Evolutionary conservation across 202 grass and related monocot species (phyloP), one percentile per base, ranked within the genome.

Genomic region (Schoenoplectus tabernaemontani): DNA sequence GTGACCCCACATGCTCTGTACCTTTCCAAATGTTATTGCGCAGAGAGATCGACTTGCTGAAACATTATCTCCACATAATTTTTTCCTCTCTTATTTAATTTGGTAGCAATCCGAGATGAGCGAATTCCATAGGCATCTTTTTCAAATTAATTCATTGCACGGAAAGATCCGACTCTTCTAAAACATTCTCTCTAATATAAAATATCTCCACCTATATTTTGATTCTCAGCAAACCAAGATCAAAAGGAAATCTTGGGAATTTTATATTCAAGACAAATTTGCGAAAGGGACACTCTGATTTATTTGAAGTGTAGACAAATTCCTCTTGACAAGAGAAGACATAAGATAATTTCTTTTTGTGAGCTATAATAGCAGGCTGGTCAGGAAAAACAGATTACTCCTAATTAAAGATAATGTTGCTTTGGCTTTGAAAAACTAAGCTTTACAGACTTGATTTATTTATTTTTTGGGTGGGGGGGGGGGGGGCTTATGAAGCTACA

Each of bases 61-160:
- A 68, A 47, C 42, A 47, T 71, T 71, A 41, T 28, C 67, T 71
- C 67, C 41, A 47, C 41, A 28, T 71, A 46, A 10, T n/a, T 47
- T 71, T 70, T 47, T 72, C 68, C 3, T 3, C 42, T 32, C 23
- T 33, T 53, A 53, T 53, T 74, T 53, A 74, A 74, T 74, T 51
- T 51, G 13, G 24, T n/a, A 74, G n/a, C 3, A 68, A 43, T 44
- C 37, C n/a, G 43, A 41, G 30, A 39, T 66, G 28, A 28, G 24
- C 11, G 0, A 50, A 50, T 16, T 48, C 68, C 5, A 54, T n/a
- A 34, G 6, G 48, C 44, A 34, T 74, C 46, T n/a, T 34, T 51
- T 50, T 65, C 59, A 19, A 50, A 72, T 24, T 80, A 46, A 80
- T 80, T 80, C 8, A 80, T 65, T 64, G 77, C 15, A 47, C 38